phyloP scores from a whole-genome alignment of 139 green algal species.

The Auxenochlorella protothecoides region DNA sequence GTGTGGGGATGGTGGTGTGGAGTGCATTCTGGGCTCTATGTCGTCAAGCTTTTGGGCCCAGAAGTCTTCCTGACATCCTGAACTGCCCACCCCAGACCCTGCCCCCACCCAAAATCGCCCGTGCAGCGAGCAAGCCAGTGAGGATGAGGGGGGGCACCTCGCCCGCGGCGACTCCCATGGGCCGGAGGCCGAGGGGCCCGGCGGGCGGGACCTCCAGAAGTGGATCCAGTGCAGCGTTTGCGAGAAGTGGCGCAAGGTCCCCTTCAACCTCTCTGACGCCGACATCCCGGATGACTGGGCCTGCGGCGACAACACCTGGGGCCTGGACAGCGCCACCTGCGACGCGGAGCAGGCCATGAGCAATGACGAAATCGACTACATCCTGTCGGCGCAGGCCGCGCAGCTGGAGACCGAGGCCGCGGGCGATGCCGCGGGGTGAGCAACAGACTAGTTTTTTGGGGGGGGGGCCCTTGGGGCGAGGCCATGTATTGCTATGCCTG shows the following conservation, averaged over 20 bases:
- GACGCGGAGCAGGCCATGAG: conserved; percentile 46
- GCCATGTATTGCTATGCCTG: no score
- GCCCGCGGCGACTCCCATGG: neutral
- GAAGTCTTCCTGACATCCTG: no score
- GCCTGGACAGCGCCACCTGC: conserved; percentile 43
- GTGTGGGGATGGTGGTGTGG: neutral
- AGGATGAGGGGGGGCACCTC: neutral
- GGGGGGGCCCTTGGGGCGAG: no score
- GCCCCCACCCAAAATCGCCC: no score
- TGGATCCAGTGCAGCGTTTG: conserved; percentile 78
- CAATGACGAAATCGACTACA: conserved; percentile 44
- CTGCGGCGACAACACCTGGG: conserved; percentile 62
- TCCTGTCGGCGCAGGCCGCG: no score
- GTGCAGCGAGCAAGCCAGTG: no score
- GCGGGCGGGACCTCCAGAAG: conserved; percentile 51
- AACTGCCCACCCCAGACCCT: no score
- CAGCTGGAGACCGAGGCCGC: no score
- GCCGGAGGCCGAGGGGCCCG: neutral
- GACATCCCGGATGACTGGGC: conserved; percentile 63
- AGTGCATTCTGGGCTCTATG: neutral
- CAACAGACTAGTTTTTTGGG: no score
- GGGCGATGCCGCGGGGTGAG: no score
- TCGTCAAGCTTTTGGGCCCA: neutral
- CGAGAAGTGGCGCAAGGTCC: conserved; percentile 74
- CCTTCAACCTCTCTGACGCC: conserved; percentile 52